Evolutionary conservation across 2,329 filamentous ascomycete genomes (phyloP).

Genomic region (Pleoardoris graminearum): DNA sequence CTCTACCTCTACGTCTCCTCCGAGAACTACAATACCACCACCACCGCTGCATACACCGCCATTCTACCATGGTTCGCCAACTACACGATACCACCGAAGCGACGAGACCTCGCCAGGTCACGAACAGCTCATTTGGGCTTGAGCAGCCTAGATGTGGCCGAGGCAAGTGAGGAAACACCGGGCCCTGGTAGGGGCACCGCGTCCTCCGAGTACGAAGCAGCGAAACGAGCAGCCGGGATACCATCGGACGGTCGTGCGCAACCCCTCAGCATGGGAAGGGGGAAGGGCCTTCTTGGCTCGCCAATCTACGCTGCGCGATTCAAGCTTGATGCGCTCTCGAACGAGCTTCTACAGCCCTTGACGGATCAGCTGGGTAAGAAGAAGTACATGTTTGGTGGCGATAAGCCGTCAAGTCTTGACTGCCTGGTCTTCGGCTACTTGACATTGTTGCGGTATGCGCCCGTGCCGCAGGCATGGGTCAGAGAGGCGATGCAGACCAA

Average conservation of each 20-base stretch:
- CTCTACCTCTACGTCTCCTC: conserved; percentile 88
- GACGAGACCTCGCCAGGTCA: conserved; percentile 70
- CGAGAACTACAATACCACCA: conserved; percentile 78
- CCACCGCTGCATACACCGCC: conserved; percentile 76
- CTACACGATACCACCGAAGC: conserved; percentile 77
- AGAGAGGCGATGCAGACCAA: conserved; percentile 59
- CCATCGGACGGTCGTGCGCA: conserved; percentile 39
- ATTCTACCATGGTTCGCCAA: conserved; percentile 85
- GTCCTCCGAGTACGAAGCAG: conserved; percentile 42
- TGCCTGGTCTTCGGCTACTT: conserved; percentile 82
- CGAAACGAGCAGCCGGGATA: conserved; percentile 42
- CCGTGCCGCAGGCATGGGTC: conserved; percentile 66
- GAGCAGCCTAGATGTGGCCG: conserved; percentile 51
- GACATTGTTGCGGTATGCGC: conserved; percentile 67
- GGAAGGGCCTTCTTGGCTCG: conserved; percentile 63
- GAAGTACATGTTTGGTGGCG: conserved; percentile 58
- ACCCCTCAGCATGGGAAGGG: conserved; percentile 56
- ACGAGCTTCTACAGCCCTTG: conserved; percentile 70
- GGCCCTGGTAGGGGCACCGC: conserved; percentile 36
- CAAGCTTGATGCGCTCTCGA: conserved; percentile 72
- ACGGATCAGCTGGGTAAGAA: conserved; percentile 63
- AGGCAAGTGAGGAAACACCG: conserved; percentile 41
- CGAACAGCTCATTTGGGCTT: conserved; percentile 62
- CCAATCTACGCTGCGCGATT: conserved; percentile 75
- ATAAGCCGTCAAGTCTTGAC: conserved; percentile 67